Evolutionary conservation across 202 grass and related monocot genomes (phyloP), one percentile per base, ranked within the genome.

Genomic region (Eragrostis tef): DNA sequence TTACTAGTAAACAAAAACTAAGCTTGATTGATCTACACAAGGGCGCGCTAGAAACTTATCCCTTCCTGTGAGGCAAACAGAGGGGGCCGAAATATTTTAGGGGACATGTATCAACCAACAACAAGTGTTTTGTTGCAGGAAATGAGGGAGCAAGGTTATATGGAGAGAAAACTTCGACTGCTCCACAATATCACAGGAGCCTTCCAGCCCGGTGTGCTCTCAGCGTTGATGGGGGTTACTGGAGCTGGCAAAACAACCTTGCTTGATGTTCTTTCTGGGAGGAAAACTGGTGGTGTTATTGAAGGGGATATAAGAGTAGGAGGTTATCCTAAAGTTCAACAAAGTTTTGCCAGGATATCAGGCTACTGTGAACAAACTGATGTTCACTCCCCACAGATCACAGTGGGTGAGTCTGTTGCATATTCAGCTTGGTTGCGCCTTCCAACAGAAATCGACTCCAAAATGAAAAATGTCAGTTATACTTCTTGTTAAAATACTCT

Each of bases 201-300:
- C 22, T 88, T 93, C 66, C 74, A 89, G 44, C 91, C 86, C 34
- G 86, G 88, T 57, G 54, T 93, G 49, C 83, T 93, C 12, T 90
- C 91, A 61, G 88, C 76, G 61, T 51, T 93, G 31, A 89, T 93
- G n/a, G 91, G 91, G 10, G 82, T 93, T 14, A 93, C 88, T 50
- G 91, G 91, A 34, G 88, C 91, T 45, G 91, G 91, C 19, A 93
- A 93, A 81, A 93, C 86, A 34, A 93, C 91, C 17, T 66, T 93
- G 15, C 89, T 90, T 80, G 91, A 93, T 86, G 91, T 93, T 66
- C 85, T 93, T 45, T 82, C 88, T 61, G 91, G 91, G 31, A 81
- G 88, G 13, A 94, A 90, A 81, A 94, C 88, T 26, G 88, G 88
- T 52, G 88, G 88, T 74, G 15, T 81, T 15, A 88, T 94, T 44